Percentiles rank a stretch among this genome's conserved stretches.
Conservation (phyloP, 73 alveolate genomes). For the Blepharisma stoltei region DNA sequence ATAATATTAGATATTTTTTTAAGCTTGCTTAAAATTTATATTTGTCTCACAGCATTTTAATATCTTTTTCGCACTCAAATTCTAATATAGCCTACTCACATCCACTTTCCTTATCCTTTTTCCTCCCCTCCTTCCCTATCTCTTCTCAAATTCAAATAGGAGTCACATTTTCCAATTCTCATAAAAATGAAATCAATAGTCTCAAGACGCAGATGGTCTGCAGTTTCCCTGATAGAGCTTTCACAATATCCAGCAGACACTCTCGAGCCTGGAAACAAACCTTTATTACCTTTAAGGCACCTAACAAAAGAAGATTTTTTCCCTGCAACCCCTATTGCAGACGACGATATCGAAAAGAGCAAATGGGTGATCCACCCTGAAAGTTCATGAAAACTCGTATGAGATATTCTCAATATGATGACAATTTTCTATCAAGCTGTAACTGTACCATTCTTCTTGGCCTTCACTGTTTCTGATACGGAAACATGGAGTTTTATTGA, state of each 20-base stretch:
- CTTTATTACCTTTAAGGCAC: background rate
- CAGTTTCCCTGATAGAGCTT: slow-evolving; percentile 12
- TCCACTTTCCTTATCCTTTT: too few species aligned
- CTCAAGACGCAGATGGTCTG: background rate
- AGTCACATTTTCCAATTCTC: too few species aligned
- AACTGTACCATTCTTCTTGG: slow-evolving; percentile 50
- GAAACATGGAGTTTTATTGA: slow-evolving; percentile 38
- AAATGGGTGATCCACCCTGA: slow-evolving; percentile 47
- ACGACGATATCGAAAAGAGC: slow-evolving; percentile 21
- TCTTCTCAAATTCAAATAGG: too few species aligned
- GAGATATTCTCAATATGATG: slow-evolving; percentile 50
- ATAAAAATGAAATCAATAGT: too few species aligned
- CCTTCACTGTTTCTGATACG: slow-evolving; percentile 47
- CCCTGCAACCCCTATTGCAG: slow-evolving; percentile 21
- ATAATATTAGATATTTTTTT: too few species aligned
- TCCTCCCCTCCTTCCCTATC: too few species aligned
- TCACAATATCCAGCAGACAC: background rate
- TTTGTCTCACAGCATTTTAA: too few species aligned
- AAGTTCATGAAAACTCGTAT: slow-evolving; percentile 35
- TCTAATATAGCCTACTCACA: too few species aligned
- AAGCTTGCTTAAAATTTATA: too few species aligned
- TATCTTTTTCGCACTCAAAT: too few species aligned
- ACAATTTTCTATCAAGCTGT: slow-evolving; percentile 52
- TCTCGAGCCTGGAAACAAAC: background rate
- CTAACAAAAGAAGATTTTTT: slow-evolving; percentile 13